Percentiles rank a stretch among this genome's conserved stretches.
These are phyloP conservation scores for Coccinonectria pachysandricola DNA, from an alignment of 2,329 filamentous ascomycete genomes.

Conservation along the genomic window DNA sequence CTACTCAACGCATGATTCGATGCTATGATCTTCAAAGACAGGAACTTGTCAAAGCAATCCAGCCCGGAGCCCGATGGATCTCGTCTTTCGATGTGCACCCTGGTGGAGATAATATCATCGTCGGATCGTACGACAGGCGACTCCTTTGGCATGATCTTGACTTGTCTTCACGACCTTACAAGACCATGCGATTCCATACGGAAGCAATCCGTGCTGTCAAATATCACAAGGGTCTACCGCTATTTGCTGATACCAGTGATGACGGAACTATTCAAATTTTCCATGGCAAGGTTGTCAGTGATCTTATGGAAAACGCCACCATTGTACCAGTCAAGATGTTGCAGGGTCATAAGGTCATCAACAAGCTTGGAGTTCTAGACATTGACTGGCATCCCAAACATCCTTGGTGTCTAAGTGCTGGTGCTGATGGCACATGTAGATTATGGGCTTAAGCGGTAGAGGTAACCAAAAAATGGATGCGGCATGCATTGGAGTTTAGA, in stretches of 20 bases:
- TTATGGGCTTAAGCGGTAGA: constrained; percentile 52
- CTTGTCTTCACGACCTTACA: constrained; percentile 81
- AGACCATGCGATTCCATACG: constrained; percentile 88
- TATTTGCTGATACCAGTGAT: constrained; percentile 92
- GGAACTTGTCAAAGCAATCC: constrained; percentile 83
- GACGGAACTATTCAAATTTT: constrained; percentile 93
- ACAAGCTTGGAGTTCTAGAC: constrained; percentile 81
- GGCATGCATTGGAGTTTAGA: constrained; percentile 3
- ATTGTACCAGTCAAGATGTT: constrained; percentile 95
- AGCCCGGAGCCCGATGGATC: constrained; percentile 89
- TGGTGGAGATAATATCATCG: constrained; percentile 85
- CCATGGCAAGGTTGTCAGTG: constrained; percentile 89
- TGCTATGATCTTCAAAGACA: constrained; percentile 90
- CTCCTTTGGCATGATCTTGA: constrained; percentile 96
- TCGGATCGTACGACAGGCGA: constrained; percentile 88
- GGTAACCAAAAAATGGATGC: background rate
- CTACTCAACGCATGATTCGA: constrained; percentile 85
- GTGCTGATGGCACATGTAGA: constrained; percentile 85
- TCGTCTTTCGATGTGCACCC: constrained; percentile 89
- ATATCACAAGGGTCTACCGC: constrained; percentile 71
- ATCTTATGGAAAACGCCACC: constrained; percentile 90
- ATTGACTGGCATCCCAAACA: constrained; percentile 92
- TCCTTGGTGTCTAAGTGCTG: constrained; percentile 89
- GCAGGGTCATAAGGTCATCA: constrained; percentile 77
- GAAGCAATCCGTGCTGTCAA: constrained; percentile 84